A percentile compares a stretch with the other conserved stretches of the same genome.
These are phyloP conservation scores for Diphasiastrum complanatum DNA, from an alignment of 83 land plant species.

Conservation along the genomic window DNA sequence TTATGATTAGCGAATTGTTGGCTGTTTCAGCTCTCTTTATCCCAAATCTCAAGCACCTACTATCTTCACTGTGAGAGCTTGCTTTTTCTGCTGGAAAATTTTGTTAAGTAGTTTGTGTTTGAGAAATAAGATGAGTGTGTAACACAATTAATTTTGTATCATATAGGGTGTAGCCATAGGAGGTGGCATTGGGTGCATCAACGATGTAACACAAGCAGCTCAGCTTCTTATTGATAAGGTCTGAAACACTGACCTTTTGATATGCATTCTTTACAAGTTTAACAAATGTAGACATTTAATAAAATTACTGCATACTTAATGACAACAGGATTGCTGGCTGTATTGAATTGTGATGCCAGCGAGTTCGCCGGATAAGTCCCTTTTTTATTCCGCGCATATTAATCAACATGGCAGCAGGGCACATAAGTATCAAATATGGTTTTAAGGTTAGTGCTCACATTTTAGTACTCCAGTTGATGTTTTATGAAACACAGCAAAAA, in stretches of 20 bases:
- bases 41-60: background rate
- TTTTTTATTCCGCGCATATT: conserved; percentile 90
- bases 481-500: background rate
- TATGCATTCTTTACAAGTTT: background rate
- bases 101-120: background rate
- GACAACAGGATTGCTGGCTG: background rate
- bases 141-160: background rate
- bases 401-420: conserved; percentile 98
- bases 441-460: conserved; percentile 52
- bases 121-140: background rate
- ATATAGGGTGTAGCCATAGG: conserved; percentile 92
- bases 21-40: background rate
- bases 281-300: background rate
- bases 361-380: conserved; percentile 79
- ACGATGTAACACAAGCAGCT: conserved; percentile 82
- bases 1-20: background rate
- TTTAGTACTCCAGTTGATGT: background rate
- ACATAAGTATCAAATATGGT: conserved; percentile 95
- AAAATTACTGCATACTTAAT: background rate
- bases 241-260: background rate
- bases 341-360: conserved; percentile 39
- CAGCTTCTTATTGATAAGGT: conserved; percentile 71
- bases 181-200: conserved; percentile 89
- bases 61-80: background rate
- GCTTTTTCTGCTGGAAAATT: background rate